These are phyloP conservation scores for Calonectria fujianensis DNA, from an alignment of 2,329 filamentous ascomycete species.

Conservation along the genomic window DNA sequence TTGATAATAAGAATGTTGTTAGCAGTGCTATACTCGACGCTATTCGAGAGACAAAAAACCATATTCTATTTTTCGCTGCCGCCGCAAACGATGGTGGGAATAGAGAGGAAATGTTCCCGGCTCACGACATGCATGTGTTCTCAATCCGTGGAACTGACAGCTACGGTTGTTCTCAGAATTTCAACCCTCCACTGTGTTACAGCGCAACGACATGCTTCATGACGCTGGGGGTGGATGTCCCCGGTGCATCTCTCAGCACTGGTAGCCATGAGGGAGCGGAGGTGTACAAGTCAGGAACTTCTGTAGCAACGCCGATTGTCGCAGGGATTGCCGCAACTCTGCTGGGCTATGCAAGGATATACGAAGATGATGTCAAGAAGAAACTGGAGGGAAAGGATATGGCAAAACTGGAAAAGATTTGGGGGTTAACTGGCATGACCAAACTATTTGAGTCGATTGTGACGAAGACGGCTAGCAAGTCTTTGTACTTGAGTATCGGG, in stretches of 20 bases:
- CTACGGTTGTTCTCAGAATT: neutral
- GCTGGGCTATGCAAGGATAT: slow-evolving; percentile 21
- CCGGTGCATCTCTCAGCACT: slow-evolving; percentile 20
- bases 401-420: slow-evolving; percentile 7
- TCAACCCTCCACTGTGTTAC: slow-evolving; percentile 22
- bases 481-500: slow-evolving; percentile 19
- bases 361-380: slow-evolving; percentile 2
- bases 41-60: too few relatives aligned
- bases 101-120: slow-evolving; percentile 29
- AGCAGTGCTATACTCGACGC: slow-evolving; percentile 18
- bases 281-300: slow-evolving; percentile 25
- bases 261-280: slow-evolving; percentile 9
- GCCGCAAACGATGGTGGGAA: slow-evolving; percentile 32
- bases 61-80: slow-evolving; percentile 28
- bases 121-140: slow-evolving; percentile 10
- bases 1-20: slow-evolving; percentile 6
- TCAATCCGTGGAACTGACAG: slow-evolving; percentile 32
- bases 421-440: slow-evolving; percentile 17
- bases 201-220: slow-evolving; percentile 9
- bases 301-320: slow-evolving; percentile 28
- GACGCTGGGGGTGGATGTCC: slow-evolving; percentile 26
- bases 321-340: slow-evolving; percentile 30
- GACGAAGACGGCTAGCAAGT: slow-evolving; percentile 24
- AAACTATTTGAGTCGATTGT: slow-evolving; percentile 12
- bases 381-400: neutral